Conservation (phyloP, 2,329 filamentous ascomycete species). For the Pseudogymnoascus sp. region DNA sequence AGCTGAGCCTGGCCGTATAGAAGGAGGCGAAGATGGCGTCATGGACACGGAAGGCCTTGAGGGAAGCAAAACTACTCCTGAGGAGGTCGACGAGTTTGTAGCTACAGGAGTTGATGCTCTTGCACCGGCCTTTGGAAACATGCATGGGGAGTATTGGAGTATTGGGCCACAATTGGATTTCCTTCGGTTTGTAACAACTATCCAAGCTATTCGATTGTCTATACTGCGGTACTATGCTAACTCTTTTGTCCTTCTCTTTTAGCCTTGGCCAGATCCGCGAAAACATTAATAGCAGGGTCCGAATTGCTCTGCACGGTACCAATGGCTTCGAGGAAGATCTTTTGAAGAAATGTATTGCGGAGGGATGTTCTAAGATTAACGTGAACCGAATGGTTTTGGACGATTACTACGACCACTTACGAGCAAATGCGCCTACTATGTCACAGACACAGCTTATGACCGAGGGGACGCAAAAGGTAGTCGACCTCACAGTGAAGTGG, state of each 20-base stretch:
- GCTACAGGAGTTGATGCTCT: slow-evolving; percentile 55
- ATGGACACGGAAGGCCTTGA: slow-evolving; percentile 12
- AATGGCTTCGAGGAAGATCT: slow-evolving; percentile 44
- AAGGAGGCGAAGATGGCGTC: slow-evolving; percentile 14
- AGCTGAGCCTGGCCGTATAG: slow-evolving; percentile 44
- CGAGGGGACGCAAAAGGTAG: slow-evolving; percentile 36
- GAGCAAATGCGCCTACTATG: slow-evolving; percentile 31
- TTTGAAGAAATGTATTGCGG: slow-evolving; percentile 42
- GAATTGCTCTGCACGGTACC: slow-evolving; percentile 46
- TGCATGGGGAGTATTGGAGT: slow-evolving; percentile 48
- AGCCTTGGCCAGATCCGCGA: slow-evolving; percentile 33
- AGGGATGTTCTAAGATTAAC: slow-evolving; percentile 48
- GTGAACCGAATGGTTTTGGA: slow-evolving; percentile 46
- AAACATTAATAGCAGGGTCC: slow-evolving; percentile 33
- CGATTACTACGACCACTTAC: slow-evolving; percentile 35
- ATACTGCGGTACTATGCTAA: not conserved
- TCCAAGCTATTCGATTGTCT: not conserved
- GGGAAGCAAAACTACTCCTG: slow-evolving; percentile 48
- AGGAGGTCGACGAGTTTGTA: slow-evolving; percentile 52
- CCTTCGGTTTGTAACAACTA: not conserved
- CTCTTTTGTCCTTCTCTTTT: not conserved
- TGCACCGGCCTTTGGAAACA: slow-evolving; percentile 56
- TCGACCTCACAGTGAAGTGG: slow-evolving; percentile 27
- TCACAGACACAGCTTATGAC: slow-evolving; percentile 33
- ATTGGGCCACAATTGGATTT: slow-evolving; percentile 12